A percentile compares a stretch with the other conserved stretches of the same genome.
Evolutionary conservation across 1,284 basidiomycete genomes (phyloP).

Genomic region (Cutaneotrichosporon sp.): DNA sequence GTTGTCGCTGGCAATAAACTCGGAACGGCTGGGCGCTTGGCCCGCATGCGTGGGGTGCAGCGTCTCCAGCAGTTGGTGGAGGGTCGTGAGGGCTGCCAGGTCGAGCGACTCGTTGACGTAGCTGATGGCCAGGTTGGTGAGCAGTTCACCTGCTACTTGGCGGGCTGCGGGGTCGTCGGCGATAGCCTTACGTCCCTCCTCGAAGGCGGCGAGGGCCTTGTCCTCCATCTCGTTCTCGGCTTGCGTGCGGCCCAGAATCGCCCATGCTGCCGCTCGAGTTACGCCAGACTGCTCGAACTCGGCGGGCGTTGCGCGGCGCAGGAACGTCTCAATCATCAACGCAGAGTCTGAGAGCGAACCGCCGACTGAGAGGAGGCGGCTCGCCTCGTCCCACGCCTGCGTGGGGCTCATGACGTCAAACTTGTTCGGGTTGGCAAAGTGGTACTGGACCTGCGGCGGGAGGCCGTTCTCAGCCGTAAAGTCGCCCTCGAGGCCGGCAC

Average conservation of each 20-base stretch:
- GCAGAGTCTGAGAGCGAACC: conserved; percentile 83
- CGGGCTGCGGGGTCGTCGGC: conserved; percentile 63
- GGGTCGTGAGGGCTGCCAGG: conserved; percentile 78
- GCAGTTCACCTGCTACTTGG: conserved; percentile 68
- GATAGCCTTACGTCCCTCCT: conserved; percentile 73
- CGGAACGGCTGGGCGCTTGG: conserved; percentile 35
- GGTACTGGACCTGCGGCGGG: conserved; percentile 67
- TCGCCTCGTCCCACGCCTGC: conserved; percentile 36
- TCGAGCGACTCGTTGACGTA: conserved; percentile 97
- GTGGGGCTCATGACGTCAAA: conserved; percentile 22
- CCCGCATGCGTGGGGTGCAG: conserved; percentile 67
- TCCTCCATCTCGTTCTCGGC: conserved; percentile 87
- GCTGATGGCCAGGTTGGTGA: conserved; percentile 89
- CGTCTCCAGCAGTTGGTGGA: conserved; percentile 80
- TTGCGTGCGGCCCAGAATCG: conserved; percentile 85
- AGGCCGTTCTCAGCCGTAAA: conserved; percentile 64
- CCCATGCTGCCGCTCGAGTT: conserved; percentile 70
- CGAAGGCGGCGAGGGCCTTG: conserved; percentile 59
- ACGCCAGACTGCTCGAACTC: conserved; percentile 58
- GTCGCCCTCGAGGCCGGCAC: conserved; percentile 14
- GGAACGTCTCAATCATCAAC: conserved; percentile 80
- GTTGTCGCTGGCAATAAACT: conserved; percentile 52
- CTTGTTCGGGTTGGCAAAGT: conserved; percentile 63
- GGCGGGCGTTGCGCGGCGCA: conserved; percentile 54
- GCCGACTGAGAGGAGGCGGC: conserved; percentile 65